Percentiles rank a stretch among this genome's conserved stretches.
Evolutionary conservation across 2,329 filamentous ascomycete species (phyloP).

Genomic region (Eutypella sp.): DNA sequence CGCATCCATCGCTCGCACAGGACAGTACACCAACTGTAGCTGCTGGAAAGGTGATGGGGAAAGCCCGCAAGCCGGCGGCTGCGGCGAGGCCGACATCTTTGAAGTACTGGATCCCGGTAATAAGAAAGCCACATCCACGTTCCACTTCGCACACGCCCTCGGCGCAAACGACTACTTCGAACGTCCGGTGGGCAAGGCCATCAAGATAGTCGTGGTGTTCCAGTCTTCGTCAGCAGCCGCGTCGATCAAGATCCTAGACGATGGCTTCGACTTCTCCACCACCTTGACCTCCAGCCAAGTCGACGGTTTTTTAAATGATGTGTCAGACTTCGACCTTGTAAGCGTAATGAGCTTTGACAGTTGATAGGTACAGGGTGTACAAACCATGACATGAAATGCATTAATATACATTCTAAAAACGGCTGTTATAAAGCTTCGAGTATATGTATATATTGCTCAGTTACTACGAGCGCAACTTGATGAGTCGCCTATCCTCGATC

Average conservation of each 20-base stretch:
- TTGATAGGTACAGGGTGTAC: too few relatives aligned
- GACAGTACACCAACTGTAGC: conserved; percentile 66
- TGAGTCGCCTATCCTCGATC: too few relatives aligned
- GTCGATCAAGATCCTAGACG: conserved; percentile 50
- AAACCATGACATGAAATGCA: too few relatives aligned
- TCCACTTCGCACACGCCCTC: conserved; percentile 59
- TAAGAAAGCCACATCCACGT: conserved; percentile 62
- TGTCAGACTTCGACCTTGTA: conserved; percentile 16
- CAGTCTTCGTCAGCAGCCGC: conserved; percentile 45
- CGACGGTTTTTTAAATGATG: conserved; percentile 22
- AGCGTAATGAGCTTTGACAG: conserved; percentile 22
- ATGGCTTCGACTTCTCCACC: conserved; percentile 34
- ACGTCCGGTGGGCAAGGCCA: conserved; percentile 53
- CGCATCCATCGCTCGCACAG: conserved; percentile 63
- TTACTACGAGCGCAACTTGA: too few relatives aligned
- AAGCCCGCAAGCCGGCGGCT: conserved; percentile 38
- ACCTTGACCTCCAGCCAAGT: conserved; percentile 35
- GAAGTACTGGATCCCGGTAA: conserved; percentile 65
- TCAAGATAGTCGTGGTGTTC: conserved; percentile 63
- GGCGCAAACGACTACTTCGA: conserved; percentile 69
- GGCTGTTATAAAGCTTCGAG: too few relatives aligned
- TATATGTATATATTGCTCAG: too few relatives aligned
- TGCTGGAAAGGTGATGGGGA: conserved; percentile 55
- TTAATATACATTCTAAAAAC: too few relatives aligned
- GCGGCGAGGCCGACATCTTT: conserved; percentile 72